Conservation (phyloP, 2,329 filamentous ascomycete genomes). For the Fusarium sp. region DNA sequence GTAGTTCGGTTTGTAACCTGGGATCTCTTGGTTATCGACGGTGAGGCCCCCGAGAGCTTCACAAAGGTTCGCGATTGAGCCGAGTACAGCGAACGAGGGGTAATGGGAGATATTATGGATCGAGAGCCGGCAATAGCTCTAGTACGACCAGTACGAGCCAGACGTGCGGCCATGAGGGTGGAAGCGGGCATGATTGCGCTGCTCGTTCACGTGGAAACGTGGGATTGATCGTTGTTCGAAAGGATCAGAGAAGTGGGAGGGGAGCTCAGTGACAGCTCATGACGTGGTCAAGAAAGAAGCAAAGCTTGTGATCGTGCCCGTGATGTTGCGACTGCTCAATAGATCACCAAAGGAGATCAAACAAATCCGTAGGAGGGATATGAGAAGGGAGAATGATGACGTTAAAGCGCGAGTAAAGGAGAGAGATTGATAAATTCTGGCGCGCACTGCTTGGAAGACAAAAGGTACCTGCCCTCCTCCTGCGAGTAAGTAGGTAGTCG, state of each 20-base stretch:
- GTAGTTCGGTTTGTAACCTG: slow-evolving; percentile 6
- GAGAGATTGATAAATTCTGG: background rate
- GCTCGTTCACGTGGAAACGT: background rate
- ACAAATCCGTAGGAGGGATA: background rate
- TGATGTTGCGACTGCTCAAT: slow-evolving; percentile 16
- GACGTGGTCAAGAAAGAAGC: slow-evolving; percentile 9
- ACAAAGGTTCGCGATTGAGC: slow-evolving; percentile 34
- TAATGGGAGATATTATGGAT: slow-evolving; percentile 18
- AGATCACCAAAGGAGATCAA: background rate
- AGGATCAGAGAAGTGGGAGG: background rate
- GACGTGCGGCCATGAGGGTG: slow-evolving; percentile 40
- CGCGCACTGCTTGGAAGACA: background rate
- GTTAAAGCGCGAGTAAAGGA: background rate
- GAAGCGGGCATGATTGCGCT: slow-evolving; percentile 36
- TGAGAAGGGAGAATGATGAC: background rate
- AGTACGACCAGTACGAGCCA: slow-evolving; percentile 36
- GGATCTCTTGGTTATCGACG: slow-evolving; percentile 18
- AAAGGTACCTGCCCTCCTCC: slow-evolving; percentile 1
- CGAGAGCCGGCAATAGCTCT: slow-evolving; percentile 25
- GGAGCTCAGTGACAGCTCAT: slow-evolving; percentile 22
- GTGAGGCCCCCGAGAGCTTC: slow-evolving; percentile 35
- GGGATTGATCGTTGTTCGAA: slow-evolving; percentile 13
- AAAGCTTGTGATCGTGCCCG: slow-evolving; percentile 2
- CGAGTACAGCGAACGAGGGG: slow-evolving; percentile 21
- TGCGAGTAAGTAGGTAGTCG: slow-evolving; percentile 5